A percentile compares a stretch with the other conserved stretches of the same genome.
phyloP scores from a whole-genome alignment of 257 asterid genomes.

The Scutellaria galericulata region DNA sequence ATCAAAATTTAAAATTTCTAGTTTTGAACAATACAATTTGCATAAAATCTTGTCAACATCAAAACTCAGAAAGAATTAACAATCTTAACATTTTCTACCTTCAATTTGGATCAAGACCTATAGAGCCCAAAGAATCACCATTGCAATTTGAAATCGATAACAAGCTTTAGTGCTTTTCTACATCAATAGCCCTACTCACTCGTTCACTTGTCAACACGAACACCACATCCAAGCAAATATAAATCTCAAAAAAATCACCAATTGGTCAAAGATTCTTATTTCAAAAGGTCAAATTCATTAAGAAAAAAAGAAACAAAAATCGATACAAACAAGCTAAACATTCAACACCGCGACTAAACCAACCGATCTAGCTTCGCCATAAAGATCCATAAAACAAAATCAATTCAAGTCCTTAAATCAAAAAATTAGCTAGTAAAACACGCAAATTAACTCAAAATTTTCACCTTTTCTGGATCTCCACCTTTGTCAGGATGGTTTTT shows the following conservation, averaged over 20 bases:
- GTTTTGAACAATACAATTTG: too few relatives aligned
- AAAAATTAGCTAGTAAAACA: neutral
- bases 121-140: neutral
- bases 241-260: neutral
- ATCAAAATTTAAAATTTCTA: neutral
- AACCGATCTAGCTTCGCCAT: slow-evolving; percentile 20
- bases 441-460: neutral
- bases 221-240: neutral
- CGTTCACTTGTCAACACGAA: neutral
- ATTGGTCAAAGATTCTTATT: neutral
- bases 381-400: neutral
- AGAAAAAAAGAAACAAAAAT: neutral
- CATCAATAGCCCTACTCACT: neutral
- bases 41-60: too few relatives aligned
- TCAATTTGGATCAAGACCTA: neutral
- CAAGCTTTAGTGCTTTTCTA: neutral
- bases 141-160: neutral
- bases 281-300: neutral
- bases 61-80: too few relatives aligned
- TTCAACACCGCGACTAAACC: slow-evolving; percentile 11
- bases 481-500: slow-evolving; percentile 91
- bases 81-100: neutral
- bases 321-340: neutral
- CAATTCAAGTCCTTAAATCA: neutral
- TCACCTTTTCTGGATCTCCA: slow-evolving; percentile 87